phyloP scores from a whole-genome alignment of 225 moss, liverwort and hornwort species.

The Marchantia paleacea region DNA sequence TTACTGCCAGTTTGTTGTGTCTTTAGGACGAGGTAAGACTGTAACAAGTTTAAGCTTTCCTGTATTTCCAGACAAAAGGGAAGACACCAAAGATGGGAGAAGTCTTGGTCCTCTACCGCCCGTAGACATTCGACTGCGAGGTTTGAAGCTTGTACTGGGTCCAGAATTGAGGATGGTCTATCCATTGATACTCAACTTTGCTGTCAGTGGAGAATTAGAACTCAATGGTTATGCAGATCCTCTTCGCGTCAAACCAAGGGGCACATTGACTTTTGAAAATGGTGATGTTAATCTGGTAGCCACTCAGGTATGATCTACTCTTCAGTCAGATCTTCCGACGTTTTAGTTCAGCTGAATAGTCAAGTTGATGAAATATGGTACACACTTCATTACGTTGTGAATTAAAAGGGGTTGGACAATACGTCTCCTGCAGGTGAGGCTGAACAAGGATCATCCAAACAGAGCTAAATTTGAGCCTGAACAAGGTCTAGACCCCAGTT shows the following conservation, averaged over 20 bases:
- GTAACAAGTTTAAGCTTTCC: not conserved
- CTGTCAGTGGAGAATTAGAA: conserved; percentile 95
- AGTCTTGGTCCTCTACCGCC: conserved; percentile 59
- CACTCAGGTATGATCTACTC: conserved; percentile 67
- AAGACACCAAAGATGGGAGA: conserved; percentile 60
- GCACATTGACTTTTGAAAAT: conserved; percentile 94
- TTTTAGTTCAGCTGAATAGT: no score
- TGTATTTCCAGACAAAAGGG: conserved; percentile 48
- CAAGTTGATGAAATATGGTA: no score
- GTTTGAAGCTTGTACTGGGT: conserved; percentile 79
- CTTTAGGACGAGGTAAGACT: not conserved
- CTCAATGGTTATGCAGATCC: conserved; percentile 92
- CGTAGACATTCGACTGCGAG: conserved; percentile 64
- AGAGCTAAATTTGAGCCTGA: conserved; percentile 98
- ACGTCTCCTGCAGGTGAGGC: conserved; percentile 61
- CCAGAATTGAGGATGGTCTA: conserved; percentile 99
- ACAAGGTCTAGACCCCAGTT: conserved; percentile 80
- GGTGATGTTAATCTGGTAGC: conserved; percentile 99
- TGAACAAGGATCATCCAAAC: conserved; percentile 88
- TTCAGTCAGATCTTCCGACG: not conserved
- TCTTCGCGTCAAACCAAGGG: conserved; percentile 78
- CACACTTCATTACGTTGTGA: no score
- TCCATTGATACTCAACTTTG: conserved; percentile 95
- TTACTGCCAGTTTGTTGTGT: not conserved
- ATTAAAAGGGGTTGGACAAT: not conserved